Conservation (phyloP, 1,139 yeast species). For the Trichomonascaceae sp. region DNA sequence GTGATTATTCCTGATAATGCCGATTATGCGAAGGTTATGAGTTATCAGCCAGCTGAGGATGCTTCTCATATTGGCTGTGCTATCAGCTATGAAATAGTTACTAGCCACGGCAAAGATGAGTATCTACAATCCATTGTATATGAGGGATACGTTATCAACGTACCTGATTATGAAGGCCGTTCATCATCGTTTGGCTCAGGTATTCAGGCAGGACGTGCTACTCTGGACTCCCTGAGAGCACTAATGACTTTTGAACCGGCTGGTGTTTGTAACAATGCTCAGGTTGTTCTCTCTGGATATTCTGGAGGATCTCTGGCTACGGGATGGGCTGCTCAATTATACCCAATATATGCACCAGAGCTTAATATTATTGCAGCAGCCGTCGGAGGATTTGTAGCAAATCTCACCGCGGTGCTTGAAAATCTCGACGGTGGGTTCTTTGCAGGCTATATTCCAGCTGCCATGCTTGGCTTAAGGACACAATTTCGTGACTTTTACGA, state of each 20-base stretch:
- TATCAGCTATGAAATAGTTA: conserved; percentile 24
- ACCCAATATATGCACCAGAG: conserved; percentile 26
- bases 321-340: conserved; percentile 27
- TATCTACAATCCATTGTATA: conserved; percentile 12
- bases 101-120: background rate
- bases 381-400: conserved; percentile 24
- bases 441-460: conserved; percentile 11
- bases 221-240: conserved; percentile 26
- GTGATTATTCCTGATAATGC: conserved; percentile 25
- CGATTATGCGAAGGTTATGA: conserved; percentile 18
- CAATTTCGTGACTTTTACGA: conserved; percentile 6
- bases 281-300: conserved; percentile 23
- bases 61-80: conserved; percentile 24
- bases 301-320: conserved; percentile 29
- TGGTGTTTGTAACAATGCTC: conserved; percentile 14
- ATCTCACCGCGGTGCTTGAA: conserved; percentile 15
- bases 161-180: conserved; percentile 29
- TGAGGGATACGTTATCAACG: conserved; percentile 16
- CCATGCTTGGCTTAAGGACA: conserved; percentile 3
- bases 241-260: conserved; percentile 14
- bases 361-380: conserved; percentile 24
- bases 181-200: conserved; percentile 22
- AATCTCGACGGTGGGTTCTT: conserved; percentile 7
- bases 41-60: conserved; percentile 29
- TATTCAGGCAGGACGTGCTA: conserved; percentile 21